Evolutionary conservation across 2,329 filamentous ascomycete genomes (phyloP), one percentile per base, ranked within the genome.

Genomic region (Tolypocladium endophyticum): DNA sequence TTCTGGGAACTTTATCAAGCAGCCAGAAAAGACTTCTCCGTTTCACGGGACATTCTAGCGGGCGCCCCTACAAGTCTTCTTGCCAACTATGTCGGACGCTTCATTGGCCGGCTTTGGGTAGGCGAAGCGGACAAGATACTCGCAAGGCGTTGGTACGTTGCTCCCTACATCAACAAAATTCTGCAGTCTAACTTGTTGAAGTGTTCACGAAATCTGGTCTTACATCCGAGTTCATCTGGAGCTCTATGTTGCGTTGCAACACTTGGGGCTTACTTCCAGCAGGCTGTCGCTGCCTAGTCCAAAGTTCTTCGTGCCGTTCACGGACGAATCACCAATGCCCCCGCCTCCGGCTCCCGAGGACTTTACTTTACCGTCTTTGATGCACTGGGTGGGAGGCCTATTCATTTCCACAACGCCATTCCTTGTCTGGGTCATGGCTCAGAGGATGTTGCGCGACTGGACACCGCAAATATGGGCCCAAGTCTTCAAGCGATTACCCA

Each of bases 301-400:
- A 43, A 72, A 68, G 6, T 86, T 79, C 67, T 84, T 84, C 63
- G 66, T 85, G 23, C 82, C 83, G 0, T 85, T 84, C 55, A 78
- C 79, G 16, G 65, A 71, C 9, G 70, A 75, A 16, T 85, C 82
- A 0, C 81, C 80, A 0, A 78, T 84, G 35, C 68, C 73, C 1
- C 69, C 78, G 0, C 81, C 80, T 2, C 76, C 78, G 2, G 69
- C 74, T 0, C 74, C 75, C 0, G 62, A 70, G 4, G 73, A 75
- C 3, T 67, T 80, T 23, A 74, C 70, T 12, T 59, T 68, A 4
- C 62, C 69, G 5, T 76, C 76, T 18, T 52, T 83, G 5, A 59
- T 73, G 2, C 64, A 67, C 30, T 85, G 81, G 79, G 23, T 73
- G 0, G 76, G 76, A 3, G 69, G 72, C 1, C 63, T 76, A 6